Evolutionary conservation across 2,329 filamentous ascomycete genomes (phyloP).

Genomic region (Neonectria magnoliae): DNA sequence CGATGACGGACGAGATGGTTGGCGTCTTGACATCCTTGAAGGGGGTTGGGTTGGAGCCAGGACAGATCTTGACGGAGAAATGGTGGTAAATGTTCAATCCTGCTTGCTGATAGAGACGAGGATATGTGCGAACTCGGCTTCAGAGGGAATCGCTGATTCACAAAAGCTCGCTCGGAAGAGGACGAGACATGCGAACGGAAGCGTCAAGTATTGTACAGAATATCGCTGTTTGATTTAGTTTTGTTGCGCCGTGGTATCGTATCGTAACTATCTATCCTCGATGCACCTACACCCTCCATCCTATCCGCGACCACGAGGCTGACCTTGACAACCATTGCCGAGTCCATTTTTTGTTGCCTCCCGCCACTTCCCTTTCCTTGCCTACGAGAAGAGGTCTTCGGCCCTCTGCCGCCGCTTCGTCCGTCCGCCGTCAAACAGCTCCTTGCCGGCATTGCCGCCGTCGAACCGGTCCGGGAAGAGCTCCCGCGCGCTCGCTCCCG

Average conservation of each 20-base stretch:
- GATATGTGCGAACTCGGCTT: too few relatives aligned
- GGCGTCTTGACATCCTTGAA: slow-evolving; percentile 51
- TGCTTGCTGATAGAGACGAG: not conserved
- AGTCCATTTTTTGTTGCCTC: slow-evolving; percentile 1
- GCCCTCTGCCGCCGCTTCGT: slow-evolving; percentile 72
- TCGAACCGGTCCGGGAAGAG: slow-evolving; percentile 74
- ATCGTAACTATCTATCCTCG: slow-evolving; percentile 35
- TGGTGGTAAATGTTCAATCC: slow-evolving; percentile 64
- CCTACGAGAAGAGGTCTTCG: slow-evolving; percentile 75
- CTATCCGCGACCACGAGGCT: slow-evolving; percentile 10
- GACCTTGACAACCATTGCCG: not conserved
- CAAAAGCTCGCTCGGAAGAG: not conserved
- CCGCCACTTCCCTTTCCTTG: not conserved
- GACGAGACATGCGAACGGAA: not conserved
- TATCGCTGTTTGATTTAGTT: slow-evolving; percentile 26
- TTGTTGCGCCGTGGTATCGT: slow-evolving; percentile 43
- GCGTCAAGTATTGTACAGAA: slow-evolving; percentile 7
- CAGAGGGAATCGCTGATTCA: not conserved
- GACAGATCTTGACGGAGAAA: slow-evolving; percentile 67
- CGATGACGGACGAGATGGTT: slow-evolving; percentile 75
- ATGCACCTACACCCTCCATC: slow-evolving; percentile 26
- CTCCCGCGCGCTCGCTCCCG: slow-evolving; percentile 63
- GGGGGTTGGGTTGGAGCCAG: slow-evolving; percentile 52
- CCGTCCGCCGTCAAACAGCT: slow-evolving; percentile 67
- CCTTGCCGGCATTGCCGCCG: slow-evolving; percentile 70